A percentile compares a stretch with the other conserved stretches of the same genome.
Evolutionary conservation across 768 basidiomycete species (phyloP).

Genomic region (Hirschioporus abietinus): DNA sequence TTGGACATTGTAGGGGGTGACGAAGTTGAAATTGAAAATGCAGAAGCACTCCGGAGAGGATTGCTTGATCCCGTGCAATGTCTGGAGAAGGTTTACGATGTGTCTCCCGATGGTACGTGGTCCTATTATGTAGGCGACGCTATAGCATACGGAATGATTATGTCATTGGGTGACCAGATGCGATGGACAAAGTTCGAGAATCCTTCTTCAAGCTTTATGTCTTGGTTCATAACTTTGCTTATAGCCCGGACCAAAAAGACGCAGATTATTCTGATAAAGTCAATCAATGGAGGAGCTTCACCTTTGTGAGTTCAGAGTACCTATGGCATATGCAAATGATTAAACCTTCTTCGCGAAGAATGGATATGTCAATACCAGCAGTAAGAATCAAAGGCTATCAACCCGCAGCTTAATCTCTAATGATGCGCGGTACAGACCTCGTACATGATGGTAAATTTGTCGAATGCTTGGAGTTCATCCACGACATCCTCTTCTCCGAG

Average conservation of each 20-base stretch:
- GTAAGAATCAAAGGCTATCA: neutral
- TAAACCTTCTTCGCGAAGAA: neutral
- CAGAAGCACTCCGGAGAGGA: neutral
- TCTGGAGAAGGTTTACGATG: neutral
- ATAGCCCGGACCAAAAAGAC: neutral
- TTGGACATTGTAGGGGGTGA: too few species aligned
- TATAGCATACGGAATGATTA: neutral
- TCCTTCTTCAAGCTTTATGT: neutral
- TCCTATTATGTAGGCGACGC: neutral
- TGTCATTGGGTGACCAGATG: neutral
- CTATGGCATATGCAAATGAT: neutral
- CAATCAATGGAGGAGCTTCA: neutral
- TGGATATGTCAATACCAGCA: neutral
- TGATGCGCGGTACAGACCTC: neutral
- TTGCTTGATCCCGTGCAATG: neutral
- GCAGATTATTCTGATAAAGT: neutral
- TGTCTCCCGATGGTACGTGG: neutral
- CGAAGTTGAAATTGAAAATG: too few species aligned
- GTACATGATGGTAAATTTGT: neutral
- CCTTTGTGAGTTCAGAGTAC: neutral
- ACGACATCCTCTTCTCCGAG: neutral
- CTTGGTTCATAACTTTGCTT: neutral
- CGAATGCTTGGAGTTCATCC: neutral
- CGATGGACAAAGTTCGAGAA: neutral
- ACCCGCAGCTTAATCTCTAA: neutral